A percentile compares a stretch with the other conserved stretches of the same genome.
Conservation (phyloP, 2,329 filamentous ascomycete species). For the Neonectria punicea region DNA sequence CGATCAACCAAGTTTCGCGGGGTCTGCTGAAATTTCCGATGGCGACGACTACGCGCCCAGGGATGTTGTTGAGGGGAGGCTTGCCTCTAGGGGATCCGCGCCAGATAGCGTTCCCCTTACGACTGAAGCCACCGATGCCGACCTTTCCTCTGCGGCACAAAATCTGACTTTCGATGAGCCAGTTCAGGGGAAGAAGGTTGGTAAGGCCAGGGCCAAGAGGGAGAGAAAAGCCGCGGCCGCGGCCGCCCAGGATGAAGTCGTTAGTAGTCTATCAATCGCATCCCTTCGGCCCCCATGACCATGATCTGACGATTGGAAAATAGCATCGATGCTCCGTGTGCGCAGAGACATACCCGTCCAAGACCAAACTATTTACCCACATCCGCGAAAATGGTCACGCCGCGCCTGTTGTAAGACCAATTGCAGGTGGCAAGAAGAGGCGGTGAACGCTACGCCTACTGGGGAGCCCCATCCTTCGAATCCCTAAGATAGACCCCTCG, state of each 20-base stretch:
- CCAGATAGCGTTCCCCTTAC: not conserved
- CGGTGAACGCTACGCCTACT: slow-evolving; percentile 37
- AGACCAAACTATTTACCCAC: slow-evolving; percentile 78
- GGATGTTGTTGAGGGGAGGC: slow-evolving; percentile 54
- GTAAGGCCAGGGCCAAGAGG: slow-evolving; percentile 63
- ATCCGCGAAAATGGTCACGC: slow-evolving; percentile 74
- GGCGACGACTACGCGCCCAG: slow-evolving; percentile 61
- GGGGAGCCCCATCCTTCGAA: not conserved
- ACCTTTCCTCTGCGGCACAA: slow-evolving; percentile 28
- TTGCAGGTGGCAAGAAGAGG: slow-evolving; percentile 49
- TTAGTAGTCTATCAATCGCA: slow-evolving; percentile 42
- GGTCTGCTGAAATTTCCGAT: slow-evolving; percentile 32
- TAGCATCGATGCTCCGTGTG: slow-evolving; percentile 59
- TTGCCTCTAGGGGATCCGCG: slow-evolving; percentile 39
- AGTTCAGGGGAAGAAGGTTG: slow-evolving; percentile 53
- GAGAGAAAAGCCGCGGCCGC: slow-evolving; percentile 59
- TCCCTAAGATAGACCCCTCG: not conserved
- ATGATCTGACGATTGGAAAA: slow-evolving; percentile 10
- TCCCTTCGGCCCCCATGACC: not conserved
- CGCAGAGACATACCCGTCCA: slow-evolving; percentile 64
- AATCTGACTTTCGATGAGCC: slow-evolving; percentile 42
- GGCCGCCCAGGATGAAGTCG: slow-evolving; percentile 49
- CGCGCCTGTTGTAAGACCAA: slow-evolving; percentile 52
- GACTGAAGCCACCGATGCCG: slow-evolving; percentile 14
- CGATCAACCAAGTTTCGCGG: slow-evolving; percentile 14